A percentile compares a stretch with the other conserved stretches of the same genome.
Evolutionary conservation across 129 eudicot species (phyloP).

Genomic region (Glebionis coronaria): DNA sequence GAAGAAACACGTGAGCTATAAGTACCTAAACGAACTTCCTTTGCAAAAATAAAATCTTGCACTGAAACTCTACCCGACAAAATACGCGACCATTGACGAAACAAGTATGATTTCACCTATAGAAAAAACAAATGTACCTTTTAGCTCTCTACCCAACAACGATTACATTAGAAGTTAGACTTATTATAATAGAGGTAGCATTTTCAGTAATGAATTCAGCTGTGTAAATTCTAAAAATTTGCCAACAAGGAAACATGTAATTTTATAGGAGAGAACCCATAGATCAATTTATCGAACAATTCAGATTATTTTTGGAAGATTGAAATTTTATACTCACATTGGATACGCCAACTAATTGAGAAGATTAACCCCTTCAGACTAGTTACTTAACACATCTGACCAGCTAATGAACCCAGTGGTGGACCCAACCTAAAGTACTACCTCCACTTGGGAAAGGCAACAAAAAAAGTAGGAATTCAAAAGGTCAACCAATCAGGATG

Average conservation of each 20-base stretch:
- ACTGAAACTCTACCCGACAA: conserved; percentile 77
- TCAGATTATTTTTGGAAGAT: background rate
- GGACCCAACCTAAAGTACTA: no score
- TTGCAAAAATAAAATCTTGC: conserved; percentile 91
- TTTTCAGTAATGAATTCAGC: background rate
- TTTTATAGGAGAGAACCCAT: background rate
- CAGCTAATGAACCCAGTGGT: background rate
- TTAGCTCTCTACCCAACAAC: conserved; percentile 13
- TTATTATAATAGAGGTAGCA: background rate
- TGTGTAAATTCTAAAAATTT: no score
- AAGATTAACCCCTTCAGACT: background rate
- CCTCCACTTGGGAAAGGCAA: no score
- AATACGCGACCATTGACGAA: conserved; percentile 84
- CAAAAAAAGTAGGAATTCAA: no score
- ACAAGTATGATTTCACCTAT: conserved; percentile 65
- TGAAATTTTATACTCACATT: background rate
- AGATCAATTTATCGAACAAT: background rate
- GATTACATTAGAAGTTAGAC: background rate
- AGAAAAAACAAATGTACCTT: background rate
- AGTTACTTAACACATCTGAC: background rate
- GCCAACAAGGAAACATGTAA: no score
- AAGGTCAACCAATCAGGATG: no score
- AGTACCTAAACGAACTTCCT: conserved; percentile 89
- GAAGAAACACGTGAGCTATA: conserved; percentile 66
- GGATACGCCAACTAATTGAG: background rate